Percentiles rank a stretch among this genome's conserved stretches.
These are phyloP conservation scores for Candida peoriensis DNA, from an alignment of 805 yeast genomes.

Conservation along the genomic window DNA sequence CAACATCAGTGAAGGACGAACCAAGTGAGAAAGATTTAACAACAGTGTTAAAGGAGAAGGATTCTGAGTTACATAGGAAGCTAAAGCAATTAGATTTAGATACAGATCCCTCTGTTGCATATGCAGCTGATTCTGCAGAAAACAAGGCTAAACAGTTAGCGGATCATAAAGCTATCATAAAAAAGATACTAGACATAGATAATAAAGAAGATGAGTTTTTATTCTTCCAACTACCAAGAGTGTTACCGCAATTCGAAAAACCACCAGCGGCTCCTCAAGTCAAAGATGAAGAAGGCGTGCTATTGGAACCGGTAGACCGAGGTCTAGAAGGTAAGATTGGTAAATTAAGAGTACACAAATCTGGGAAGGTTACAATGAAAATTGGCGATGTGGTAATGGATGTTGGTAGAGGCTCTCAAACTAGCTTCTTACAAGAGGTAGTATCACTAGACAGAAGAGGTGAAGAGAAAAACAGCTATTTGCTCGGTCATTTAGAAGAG, in stretches of 20 bases:
- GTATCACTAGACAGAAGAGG: conserved; percentile 42
- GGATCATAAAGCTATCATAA: conserved; percentile 35
- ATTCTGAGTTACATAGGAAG: conserved; percentile 24
- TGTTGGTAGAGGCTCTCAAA: conserved; percentile 64
- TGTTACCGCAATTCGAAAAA: conserved; percentile 30
- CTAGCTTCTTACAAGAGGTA: conserved; percentile 70
- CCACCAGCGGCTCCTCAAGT: conserved; percentile 8
- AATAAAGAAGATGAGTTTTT: conserved; percentile 30
- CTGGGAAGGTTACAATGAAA: conserved; percentile 75
- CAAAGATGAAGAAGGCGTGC: conserved; percentile 2
- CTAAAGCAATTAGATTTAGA: conserved; percentile 23
- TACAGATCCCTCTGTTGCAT: conserved; percentile 21
- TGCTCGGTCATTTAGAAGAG: conserved; percentile 51
- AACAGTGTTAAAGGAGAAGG: conserved; percentile 19
- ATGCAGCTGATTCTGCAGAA: conserved; percentile 29
- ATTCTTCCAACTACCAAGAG: conserved; percentile 34
- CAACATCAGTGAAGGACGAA: conserved; percentile 19
- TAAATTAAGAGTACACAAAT: conserved; percentile 66
- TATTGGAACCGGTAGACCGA: conserved; percentile 1
- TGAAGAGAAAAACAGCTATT: conserved; percentile 35
- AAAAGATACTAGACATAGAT: conserved; percentile 23
- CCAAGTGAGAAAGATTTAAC: conserved; percentile 14
- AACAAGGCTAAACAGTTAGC: conserved; percentile 30
- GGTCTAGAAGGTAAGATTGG: conserved; percentile 61
- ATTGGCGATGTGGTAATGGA: conserved; percentile 69